Conservation (phyloP, 495 filamentous ascomycete genomes). For the Penicillium dipodomyicola region DNA sequence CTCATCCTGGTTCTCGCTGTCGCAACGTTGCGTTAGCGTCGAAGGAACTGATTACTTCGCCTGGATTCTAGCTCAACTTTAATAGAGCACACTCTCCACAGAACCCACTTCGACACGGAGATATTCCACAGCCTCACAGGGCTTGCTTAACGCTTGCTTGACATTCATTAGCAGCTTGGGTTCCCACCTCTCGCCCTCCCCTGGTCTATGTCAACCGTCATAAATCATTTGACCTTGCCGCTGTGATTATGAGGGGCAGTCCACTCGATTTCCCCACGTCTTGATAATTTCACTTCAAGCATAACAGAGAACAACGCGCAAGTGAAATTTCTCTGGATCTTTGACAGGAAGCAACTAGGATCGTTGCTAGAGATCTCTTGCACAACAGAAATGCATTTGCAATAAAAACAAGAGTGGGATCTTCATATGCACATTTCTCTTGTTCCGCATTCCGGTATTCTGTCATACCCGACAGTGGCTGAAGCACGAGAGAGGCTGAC, state of each 20-base stretch:
- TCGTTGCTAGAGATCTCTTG: background rate
- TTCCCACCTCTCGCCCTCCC: background rate
- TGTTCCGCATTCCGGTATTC: conserved; percentile 13
- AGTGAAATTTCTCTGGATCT: background rate
- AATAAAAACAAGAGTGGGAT: conserved; percentile 1
- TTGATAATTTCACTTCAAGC: background rate
- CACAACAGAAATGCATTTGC: conserved; percentile 4
- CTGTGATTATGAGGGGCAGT: background rate
- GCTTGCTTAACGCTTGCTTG: background rate
- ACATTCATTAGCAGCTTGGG: background rate
- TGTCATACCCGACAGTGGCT: conserved; percentile 3
- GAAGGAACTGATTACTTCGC: conserved; percentile 1
- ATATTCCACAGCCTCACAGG: background rate
- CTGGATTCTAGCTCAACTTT: conserved; percentile 1
- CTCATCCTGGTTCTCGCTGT: background rate
- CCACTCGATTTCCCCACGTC: background rate
- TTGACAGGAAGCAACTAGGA: background rate
- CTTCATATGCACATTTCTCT: conserved; percentile 1
- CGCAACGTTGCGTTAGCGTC: background rate
- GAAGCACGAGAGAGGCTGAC: conserved; percentile 6
- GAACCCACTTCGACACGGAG: conserved; percentile 3
- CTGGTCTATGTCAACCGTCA: background rate
- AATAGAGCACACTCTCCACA: background rate
- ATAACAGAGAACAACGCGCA: background rate
- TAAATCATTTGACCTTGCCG: background rate